A percentile compares a stretch with the other conserved stretches of the same genome.
phyloP scores from a whole-genome alignment of 2,329 filamentous ascomycete species.

The Fusarium floridanum region DNA sequence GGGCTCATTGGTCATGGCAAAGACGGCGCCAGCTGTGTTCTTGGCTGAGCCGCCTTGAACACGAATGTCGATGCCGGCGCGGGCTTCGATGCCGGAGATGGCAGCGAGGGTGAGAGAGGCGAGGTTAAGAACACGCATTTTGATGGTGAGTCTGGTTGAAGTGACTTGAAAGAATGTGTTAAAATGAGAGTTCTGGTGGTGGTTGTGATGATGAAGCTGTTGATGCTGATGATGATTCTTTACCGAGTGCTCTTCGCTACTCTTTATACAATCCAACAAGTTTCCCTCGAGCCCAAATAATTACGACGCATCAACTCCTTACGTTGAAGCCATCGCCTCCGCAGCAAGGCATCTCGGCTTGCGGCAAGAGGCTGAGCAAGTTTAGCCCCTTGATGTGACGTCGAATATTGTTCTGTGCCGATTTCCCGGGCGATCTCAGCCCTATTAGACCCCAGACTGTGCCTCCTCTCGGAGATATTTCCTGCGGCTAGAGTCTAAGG shows the following conservation, averaged over 20 bases:
- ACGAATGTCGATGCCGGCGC: not conserved
- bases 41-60: not conserved
- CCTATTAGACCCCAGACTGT: not conserved
- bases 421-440: not conserved
- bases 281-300: not conserved
- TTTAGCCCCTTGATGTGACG: not conserved
- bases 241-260: not conserved
- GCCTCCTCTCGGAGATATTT: not conserved
- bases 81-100: not conserved
- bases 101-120: not conserved
- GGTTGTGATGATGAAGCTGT: not conserved
- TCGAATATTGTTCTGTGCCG: not conserved
- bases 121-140: not conserved
- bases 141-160: not conserved
- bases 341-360: not conserved
- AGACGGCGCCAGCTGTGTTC: slow-evolving; percentile 33
- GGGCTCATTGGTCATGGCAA: slow-evolving; percentile 37
- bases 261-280: not conserved
- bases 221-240: not conserved
- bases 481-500: not conserved
- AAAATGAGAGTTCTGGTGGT: not conserved
- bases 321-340: not conserved
- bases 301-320: not conserved
- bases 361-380: not conserved
- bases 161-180: not conserved